These are phyloP conservation scores for Castanospermum australe DNA, from an alignment of 306 rosid genomes.

Conservation along the genomic window DNA sequence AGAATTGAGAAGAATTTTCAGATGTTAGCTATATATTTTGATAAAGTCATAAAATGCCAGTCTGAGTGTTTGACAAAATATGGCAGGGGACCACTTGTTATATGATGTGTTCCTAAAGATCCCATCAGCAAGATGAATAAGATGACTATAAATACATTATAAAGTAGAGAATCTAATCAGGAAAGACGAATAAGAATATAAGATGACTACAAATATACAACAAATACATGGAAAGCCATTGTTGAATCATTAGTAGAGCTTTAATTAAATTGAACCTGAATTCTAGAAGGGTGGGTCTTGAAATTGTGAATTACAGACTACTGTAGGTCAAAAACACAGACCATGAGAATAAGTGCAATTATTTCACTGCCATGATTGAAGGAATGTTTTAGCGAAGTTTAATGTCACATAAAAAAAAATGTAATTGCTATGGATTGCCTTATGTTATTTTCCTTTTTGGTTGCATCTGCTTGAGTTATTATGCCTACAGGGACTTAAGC, in stretches of 20 bases:
- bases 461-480: not conserved
- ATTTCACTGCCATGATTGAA: not conserved
- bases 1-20: not conserved
- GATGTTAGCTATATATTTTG: not conserved
- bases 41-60: not conserved
- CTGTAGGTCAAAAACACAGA: not conserved
- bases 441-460: not conserved
- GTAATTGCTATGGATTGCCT: not conserved
- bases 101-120: not conserved
- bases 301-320: constrained; percentile 16
- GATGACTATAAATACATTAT: too few relatives aligned
- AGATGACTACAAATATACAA: not conserved
- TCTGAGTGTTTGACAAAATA: not conserved
- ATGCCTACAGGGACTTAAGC: not conserved
- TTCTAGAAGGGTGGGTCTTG: not conserved
- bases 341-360: constrained; percentile 16
- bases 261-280: constrained; percentile 8
- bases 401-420: not conserved
- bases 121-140: not conserved
- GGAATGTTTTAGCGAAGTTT: not conserved
- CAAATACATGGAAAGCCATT: not conserved
- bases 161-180: not conserved
- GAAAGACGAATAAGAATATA: not conserved
- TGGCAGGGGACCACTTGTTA: not conserved
- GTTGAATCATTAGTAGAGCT: constrained; percentile 7